Evolutionary conservation across 2,329 filamentous ascomycete genomes (phyloP).

Genomic region (Ustulina deusta): DNA sequence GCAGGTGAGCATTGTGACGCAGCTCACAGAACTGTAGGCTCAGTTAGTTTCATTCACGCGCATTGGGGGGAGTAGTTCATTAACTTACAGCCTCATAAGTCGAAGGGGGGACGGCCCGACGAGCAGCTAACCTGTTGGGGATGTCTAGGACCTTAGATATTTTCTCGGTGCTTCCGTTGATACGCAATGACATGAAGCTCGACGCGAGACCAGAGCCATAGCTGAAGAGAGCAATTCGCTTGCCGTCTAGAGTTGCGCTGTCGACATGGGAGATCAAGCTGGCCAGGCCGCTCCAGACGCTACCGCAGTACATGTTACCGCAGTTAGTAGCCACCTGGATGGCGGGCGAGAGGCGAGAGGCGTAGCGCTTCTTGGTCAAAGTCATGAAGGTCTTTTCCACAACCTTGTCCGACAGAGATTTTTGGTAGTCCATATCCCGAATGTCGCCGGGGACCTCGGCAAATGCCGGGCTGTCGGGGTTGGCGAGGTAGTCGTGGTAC

Average conservation of each 20-base stretch:
- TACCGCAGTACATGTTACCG: slow-evolving; percentile 76
- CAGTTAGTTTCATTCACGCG: slow-evolving; percentile 42
- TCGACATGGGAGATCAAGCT: slow-evolving; percentile 75
- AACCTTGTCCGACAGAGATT: slow-evolving; percentile 82
- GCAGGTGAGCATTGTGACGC: slow-evolving; percentile 84
- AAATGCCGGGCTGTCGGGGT: slow-evolving; percentile 75
- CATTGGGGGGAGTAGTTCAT: not conserved
- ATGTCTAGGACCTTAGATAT: slow-evolving; percentile 78
- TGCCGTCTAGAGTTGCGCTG: slow-evolving; percentile 73
- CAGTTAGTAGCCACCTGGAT: slow-evolving; percentile 83
- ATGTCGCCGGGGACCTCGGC: slow-evolving; percentile 81
- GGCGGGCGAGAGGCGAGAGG: slow-evolving; percentile 78
- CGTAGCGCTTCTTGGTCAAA: slow-evolving; percentile 85
- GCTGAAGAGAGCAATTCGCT: slow-evolving; percentile 81
- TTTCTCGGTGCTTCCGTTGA: slow-evolving; percentile 75
- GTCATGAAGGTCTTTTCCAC: slow-evolving; percentile 90
- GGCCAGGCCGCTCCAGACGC: slow-evolving; percentile 81
- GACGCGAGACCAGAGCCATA: slow-evolving; percentile 81
- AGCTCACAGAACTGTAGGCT: slow-evolving; percentile 77
- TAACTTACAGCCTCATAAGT: slow-evolving; percentile 77
- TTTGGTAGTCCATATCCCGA: slow-evolving; percentile 81
- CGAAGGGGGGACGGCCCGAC: slow-evolving; percentile 75
- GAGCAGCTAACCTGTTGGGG: slow-evolving; percentile 73
- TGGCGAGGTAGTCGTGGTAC: slow-evolving; percentile 85
- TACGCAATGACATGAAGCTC: slow-evolving; percentile 78